These are phyloP conservation scores for Sugiyamaella valdiviana DNA, from an alignment of 805 yeast species.

Conservation along the genomic window DNA sequence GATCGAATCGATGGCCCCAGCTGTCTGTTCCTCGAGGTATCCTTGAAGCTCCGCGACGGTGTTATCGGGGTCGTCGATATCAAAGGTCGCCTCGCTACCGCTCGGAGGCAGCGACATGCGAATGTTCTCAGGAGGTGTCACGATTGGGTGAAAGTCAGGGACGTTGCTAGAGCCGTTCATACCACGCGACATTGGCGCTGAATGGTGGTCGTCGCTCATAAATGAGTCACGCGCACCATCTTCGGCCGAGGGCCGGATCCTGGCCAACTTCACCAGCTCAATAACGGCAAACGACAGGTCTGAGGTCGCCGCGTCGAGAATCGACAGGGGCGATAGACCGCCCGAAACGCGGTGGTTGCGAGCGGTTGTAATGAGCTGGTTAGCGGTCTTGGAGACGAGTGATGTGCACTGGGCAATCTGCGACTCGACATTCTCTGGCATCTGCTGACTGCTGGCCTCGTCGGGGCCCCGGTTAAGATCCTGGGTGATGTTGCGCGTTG, in stretches of 20 bases:
- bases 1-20: constrained; percentile 82
- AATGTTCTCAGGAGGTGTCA: constrained; percentile 1
- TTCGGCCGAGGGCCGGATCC: constrained; percentile 17
- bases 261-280: constrained; percentile 33
- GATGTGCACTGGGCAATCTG: constrained; percentile 26
- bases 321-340: constrained; percentile 58
- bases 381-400: constrained; percentile 57
- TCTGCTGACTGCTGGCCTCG: constrained; percentile 6
- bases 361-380: constrained; percentile 69
- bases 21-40: constrained; percentile 90
- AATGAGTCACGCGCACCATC: background rate
- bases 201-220: background rate
- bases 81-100: constrained; percentile 41
- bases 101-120: background rate
- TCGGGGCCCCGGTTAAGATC: constrained; percentile 19
- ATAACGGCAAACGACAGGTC: constrained; percentile 60
- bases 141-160: constrained; percentile 4
- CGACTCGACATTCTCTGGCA: constrained; percentile 12
- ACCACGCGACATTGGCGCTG: background rate
- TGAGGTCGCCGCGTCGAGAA: constrained; percentile 68
- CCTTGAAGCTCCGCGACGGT: constrained; percentile 75
- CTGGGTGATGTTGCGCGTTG: constrained; percentile 28
- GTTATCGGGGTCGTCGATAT: constrained; percentile 81
- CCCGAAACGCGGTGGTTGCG: constrained; percentile 64
- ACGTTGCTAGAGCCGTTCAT: background rate